Percentiles rank a stretch among this genome's conserved stretches.
Conservation (phyloP, 768 basidiomycete species). For the Steccherinum ochraceum region DNA sequence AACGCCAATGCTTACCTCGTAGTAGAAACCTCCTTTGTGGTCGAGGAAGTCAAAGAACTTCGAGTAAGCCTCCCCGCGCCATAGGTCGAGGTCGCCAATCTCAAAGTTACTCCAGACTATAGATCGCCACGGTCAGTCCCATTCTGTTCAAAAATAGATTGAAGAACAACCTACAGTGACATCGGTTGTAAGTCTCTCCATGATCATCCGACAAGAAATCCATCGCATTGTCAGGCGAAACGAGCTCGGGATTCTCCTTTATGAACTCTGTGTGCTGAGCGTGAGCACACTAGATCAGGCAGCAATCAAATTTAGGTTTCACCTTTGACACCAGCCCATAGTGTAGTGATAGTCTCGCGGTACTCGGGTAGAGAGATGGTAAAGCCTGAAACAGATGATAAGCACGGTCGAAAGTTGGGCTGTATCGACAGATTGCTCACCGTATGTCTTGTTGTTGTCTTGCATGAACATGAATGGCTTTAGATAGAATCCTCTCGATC, state of each 20-base stretch:
- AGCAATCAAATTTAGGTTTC: slow-evolving; percentile 6
- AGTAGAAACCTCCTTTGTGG: slow-evolving; percentile 51
- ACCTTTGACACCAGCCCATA: slow-evolving; percentile 71
- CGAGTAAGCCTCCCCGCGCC: slow-evolving; percentile 49
- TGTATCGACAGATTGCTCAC: too few relatives aligned
- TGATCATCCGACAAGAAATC: slow-evolving; percentile 48
- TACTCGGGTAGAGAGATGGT: slow-evolving; percentile 74
- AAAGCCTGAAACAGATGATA: slow-evolving; percentile 39
- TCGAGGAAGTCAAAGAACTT: slow-evolving; percentile 55
- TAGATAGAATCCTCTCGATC: too few relatives aligned
- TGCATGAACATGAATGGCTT: slow-evolving; percentile 53
- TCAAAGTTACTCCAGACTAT: slow-evolving; percentile 63
- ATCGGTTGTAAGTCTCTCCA: slow-evolving; percentile 52
- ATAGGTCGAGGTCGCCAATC: slow-evolving; percentile 52
- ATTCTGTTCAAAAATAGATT: slow-evolving; percentile 2
- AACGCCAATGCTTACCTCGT: too few relatives aligned
- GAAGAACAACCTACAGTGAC: slow-evolving; percentile 37
- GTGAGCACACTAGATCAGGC: not conserved
- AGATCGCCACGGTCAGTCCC: not conserved
- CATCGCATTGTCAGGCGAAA: slow-evolving; percentile 46
- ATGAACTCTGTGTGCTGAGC: slow-evolving; percentile 38
- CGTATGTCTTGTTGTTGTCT: slow-evolving; percentile 50
- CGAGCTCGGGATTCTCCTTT: slow-evolving; percentile 36
- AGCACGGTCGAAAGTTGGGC: not conserved
- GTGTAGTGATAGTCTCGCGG: slow-evolving; percentile 63